These are phyloP conservation scores for Leavenworthia alabamica DNA, from an alignment of 345 rosid genomes.

Conservation along the genomic window DNA sequence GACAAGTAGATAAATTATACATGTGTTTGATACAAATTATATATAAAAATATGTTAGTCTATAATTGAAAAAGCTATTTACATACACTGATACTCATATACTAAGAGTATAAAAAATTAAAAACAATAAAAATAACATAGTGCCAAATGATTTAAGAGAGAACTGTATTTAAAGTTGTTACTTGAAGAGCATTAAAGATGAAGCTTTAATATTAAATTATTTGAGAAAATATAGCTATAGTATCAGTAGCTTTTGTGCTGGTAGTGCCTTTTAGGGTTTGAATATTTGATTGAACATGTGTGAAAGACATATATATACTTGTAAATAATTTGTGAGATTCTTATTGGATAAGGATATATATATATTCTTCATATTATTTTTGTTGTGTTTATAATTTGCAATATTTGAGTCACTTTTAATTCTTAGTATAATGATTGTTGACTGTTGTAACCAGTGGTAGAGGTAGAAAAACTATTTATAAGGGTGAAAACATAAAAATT, in stretches of 20 bases:
- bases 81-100: background rate
- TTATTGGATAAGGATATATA: slow-evolving; percentile 18
- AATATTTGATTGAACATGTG: slow-evolving; percentile 1
- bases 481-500: too few relatives aligned
- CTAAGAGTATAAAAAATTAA: background rate
- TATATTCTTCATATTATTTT: background rate
- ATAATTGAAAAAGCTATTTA: background rate
- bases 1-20: slow-evolving; percentile 4
- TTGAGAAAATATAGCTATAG: too few relatives aligned
- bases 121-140: background rate
- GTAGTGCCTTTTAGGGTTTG: slow-evolving; percentile 3
- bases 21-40: slow-evolving; percentile 6
- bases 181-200: background rate
- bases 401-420: background rate
- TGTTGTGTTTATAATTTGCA: background rate
- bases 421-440: background rate
- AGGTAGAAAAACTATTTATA: too few relatives aligned
- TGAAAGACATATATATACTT: background rate
- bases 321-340: slow-evolving; percentile 14
- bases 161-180: background rate
- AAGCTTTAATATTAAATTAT: too few relatives aligned
- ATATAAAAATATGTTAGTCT: background rate
- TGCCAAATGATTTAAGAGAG: background rate
- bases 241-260: slow-evolving; percentile 18
- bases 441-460: too few relatives aligned